Base-by-base conservation (phyloP, 2,329 filamentous ascomycete species). In the Thielaviopsis euricoi region DNA sequence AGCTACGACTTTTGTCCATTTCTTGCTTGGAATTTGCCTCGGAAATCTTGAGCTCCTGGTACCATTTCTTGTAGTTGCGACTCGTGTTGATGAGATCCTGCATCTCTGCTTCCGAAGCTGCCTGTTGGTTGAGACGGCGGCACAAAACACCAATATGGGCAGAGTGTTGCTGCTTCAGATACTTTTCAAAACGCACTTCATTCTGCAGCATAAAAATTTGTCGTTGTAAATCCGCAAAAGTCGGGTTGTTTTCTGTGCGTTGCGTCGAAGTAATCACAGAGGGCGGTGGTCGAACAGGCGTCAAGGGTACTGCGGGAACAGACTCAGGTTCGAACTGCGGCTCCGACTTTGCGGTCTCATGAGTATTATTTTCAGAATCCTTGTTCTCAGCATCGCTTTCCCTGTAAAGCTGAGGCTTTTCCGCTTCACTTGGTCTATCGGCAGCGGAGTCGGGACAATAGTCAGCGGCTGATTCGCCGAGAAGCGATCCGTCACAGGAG, bases 161-260 rank as follows among this genome's bases (percentile, higher is more conserved):
- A 63, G 90, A 80, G 67, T 91, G 87, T 65, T 93, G 87, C 62
- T 89, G 81, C 66, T 90, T 91, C 64, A 91, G 77, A 68, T 89
- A 91, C 25, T 86, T 78, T 67, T 93, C 88, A 65, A 91, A 93
- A 62, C 86, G 87, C 50, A 93, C 74, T 64, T 93, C 87, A 61
- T 90, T 93, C 51, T 85, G 82, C 12, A 93, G 70, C 1, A 90
- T 71, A 56, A 89, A 78, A n/a, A 89, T 79, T 64, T 89, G 84
- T 49, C 85, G 79, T 63, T 88, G 82, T 3, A 93, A 71, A 62
- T 56, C 58, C 4, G 23, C 50, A 54, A 33, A 55, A 21, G 37
- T 22, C 12, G 37, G 17, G 12, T 40, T 23, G 17, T 37, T 23
- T 10, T 50, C 49, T 19, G n/a, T n/a, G n/a, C 23, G 19, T 22